Evolutionary conservation across 2,329 filamentous ascomycete species (phyloP).

Genomic region (Purpureocillium lavendulum): DNA sequence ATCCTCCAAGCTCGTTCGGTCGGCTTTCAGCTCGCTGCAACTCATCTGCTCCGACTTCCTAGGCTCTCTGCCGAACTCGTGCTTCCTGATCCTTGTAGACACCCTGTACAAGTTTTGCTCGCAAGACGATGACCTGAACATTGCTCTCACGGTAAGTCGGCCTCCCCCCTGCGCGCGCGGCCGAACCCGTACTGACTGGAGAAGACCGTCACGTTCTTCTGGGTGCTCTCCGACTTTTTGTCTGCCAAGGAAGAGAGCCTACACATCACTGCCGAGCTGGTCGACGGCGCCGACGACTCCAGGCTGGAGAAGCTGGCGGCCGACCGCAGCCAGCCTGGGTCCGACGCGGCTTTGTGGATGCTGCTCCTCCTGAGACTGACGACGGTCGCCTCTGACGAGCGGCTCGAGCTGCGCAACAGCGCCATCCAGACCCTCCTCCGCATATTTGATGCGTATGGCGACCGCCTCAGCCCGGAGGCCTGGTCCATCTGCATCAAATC

Average conservation of each 20-base stretch:
- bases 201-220: constrained; percentile 90
- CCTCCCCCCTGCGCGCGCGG: too few species aligned
- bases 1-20: constrained; percentile 70
- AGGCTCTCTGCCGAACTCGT: constrained; percentile 60
- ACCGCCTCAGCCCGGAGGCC: constrained; percentile 65
- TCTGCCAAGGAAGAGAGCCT: constrained; percentile 50
- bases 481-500: constrained; percentile 79
- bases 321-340: constrained; percentile 48
- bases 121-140: constrained; percentile 88
- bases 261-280: constrained; percentile 48
- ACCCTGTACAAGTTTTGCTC: constrained; percentile 83
- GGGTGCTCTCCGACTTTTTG: constrained; percentile 88
- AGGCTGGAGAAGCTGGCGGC: constrained; percentile 53
- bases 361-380: constrained; percentile 64
- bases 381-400: constrained; percentile 60
- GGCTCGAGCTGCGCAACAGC: constrained; percentile 72
- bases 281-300: constrained; percentile 37
- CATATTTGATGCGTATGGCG: constrained; percentile 87
- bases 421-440: constrained; percentile 85
- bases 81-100: constrained; percentile 71
- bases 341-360: constrained; percentile 70
- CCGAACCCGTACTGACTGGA: constrained; percentile 1
- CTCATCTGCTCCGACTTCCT: constrained; percentile 94
- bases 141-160: constrained; percentile 70
- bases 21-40: constrained; percentile 82